Conservation (phyloP, 176 grass and related monocot species). For the Microstegium vimineum region DNA sequence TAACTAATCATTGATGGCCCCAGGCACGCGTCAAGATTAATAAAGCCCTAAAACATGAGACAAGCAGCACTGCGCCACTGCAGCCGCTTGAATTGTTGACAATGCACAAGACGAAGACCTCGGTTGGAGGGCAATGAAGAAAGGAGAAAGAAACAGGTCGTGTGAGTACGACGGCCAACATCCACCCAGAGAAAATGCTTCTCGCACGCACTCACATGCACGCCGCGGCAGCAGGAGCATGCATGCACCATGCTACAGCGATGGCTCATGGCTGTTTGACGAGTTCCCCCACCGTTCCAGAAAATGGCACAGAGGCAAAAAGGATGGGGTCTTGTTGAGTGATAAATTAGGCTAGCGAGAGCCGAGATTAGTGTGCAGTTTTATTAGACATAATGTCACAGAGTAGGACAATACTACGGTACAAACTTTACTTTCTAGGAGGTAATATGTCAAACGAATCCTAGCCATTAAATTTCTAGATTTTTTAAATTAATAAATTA, state of each 20-base stretch:
- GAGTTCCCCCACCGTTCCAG: neutral
- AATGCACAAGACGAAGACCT: neutral
- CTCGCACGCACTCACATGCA: neutral
- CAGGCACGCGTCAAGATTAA: neutral
- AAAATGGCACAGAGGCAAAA: neutral
- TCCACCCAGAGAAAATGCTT: conserved; percentile 1
- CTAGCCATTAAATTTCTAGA: too few relatives aligned
- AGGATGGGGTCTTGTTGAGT: neutral
- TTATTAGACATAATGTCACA: too few relatives aligned
- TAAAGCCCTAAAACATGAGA: neutral
- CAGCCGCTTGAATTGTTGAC: neutral
- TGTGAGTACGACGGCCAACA: neutral
- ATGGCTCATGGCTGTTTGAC: neutral
- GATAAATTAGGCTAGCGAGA: neutral
- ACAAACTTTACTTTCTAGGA: too few relatives aligned
- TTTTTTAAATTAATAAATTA: too few relatives aligned
- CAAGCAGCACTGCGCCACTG: neutral
- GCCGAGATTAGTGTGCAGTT: neutral
- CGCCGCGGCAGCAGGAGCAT: neutral
- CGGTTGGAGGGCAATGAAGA: neutral
- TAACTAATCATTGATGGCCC: conserved; percentile 16
- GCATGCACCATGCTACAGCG: neutral
- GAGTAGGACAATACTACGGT: too few relatives aligned
- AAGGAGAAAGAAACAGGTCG: neutral
- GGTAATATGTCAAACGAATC: too few relatives aligned